Base-by-base conservation (phyloP, 2,329 filamentous ascomycete species). In the Elsinoe fawcettii region DNA sequence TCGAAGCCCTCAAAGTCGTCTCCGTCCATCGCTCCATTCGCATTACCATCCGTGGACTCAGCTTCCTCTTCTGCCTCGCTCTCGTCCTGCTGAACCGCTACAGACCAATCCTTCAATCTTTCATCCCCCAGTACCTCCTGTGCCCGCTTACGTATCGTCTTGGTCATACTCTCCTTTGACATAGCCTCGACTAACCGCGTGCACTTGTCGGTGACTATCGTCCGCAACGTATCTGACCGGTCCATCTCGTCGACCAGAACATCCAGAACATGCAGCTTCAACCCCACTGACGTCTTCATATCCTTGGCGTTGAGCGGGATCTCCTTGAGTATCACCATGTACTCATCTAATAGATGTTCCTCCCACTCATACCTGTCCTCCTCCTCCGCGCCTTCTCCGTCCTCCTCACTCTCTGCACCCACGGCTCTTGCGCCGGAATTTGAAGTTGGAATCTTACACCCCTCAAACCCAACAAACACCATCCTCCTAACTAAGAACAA, bases 171-270 rank as follows among this genome's bases (percentile, higher is more conserved):
- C 58, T 76, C 72, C 63, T 75, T 74, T 47, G 75, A 75, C 66
- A 89, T 70, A 49, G 68, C 75, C 68, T 80, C 76, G 30, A 88
- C 74, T 32, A 85, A 74, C 60, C 70, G 70, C 23, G 83, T 74
- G 55, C 88, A 61, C 30, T 66, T 68, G 57, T 77, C 73, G 22
- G 86, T 65, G 37, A 67, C 69, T 56, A 69, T 63, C 53, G 71
- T 68, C 60, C 71, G 66, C 39, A 70, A 66, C 34, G 80, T 76
- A 55, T 84, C 81, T 32, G 83, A 81, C 67, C 84, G 85, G 71
- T 91, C 87, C 65, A 91, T 72, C 77, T 96, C 91, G 70, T 97
- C 93, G 7, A 95, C 80, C 83, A 88, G 97, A 56, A 97, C 80
- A 74, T 99, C 93, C 61, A 95, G 72, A 12, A 91, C 81, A 72